phyloP scores from a whole-genome alignment of 495 filamentous ascomycete species.

The Podospora pseudopauciseta region DNA sequence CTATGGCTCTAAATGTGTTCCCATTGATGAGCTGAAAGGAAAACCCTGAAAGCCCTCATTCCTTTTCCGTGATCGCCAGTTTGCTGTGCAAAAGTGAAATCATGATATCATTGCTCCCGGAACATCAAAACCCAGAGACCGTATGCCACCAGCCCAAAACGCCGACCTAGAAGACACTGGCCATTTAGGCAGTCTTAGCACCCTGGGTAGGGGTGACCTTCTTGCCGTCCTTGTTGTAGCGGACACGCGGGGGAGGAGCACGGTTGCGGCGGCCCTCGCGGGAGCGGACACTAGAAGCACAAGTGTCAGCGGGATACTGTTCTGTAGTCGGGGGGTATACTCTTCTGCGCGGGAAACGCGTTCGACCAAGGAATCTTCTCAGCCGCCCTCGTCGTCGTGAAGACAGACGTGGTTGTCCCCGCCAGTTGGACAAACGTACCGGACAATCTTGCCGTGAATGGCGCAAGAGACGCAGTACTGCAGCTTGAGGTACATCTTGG shows the following conservation, averaged over 20 bases:
- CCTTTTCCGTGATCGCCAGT: slow-evolving; percentile 28
- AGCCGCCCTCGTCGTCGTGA: slow-evolving; percentile 46
- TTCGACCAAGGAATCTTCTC: slow-evolving; percentile 60
- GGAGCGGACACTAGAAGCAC: slow-evolving; percentile 78
- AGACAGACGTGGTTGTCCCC: slow-evolving; percentile 35
- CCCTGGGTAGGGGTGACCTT: slow-evolving; percentile 90
- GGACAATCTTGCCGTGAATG: slow-evolving; percentile 99
- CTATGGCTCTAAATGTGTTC: slow-evolving; percentile 29
- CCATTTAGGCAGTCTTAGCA: slow-evolving; percentile 40
- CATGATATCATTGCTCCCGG: slow-evolving; percentile 30
- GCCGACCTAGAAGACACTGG: slow-evolving; percentile 22
- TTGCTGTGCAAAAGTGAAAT: slow-evolving; percentile 23
- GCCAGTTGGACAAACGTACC: slow-evolving; percentile 63
- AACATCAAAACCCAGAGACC: slow-evolving; percentile 25
- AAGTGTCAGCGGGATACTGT: slow-evolving; percentile 35
- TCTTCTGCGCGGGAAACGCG: slow-evolving; percentile 34
- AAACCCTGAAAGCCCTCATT: slow-evolving; percentile 21
- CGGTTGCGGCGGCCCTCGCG: slow-evolving; percentile 97
- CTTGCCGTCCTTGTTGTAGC: slow-evolving; percentile 99
- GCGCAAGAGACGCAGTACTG: slow-evolving; percentile 99
- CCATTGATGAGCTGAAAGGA: slow-evolving; percentile 11
- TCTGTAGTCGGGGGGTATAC: slow-evolving; percentile 17
- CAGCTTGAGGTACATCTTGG: slow-evolving; percentile 99
- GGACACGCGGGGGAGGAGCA: slow-evolving; percentile 90
- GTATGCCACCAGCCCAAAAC: slow-evolving; percentile 32